Evolutionary conservation across 108 stramenopile genomes (phyloP).

Genomic region (Cyclotella sp.): DNA sequence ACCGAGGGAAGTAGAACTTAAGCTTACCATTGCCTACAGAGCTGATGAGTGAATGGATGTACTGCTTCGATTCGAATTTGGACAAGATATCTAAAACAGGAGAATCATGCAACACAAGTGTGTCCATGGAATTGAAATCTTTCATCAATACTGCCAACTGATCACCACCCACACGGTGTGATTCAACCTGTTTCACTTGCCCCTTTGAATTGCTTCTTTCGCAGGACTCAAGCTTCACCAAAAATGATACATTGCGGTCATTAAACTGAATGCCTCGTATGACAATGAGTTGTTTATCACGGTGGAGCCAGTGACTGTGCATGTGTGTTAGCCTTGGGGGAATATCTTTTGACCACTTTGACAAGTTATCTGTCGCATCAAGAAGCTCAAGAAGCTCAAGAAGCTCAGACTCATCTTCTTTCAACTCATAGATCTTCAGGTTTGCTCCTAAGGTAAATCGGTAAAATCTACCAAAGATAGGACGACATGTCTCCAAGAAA

Average conservation of each 20-base stretch:
- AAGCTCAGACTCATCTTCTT: constrained; percentile 30
- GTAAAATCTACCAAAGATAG: constrained; percentile 31
- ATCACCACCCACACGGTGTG: constrained; percentile 1
- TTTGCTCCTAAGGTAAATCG: constrained; percentile 13
- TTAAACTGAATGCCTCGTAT: constrained; percentile 40
- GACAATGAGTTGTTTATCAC: constrained; percentile 33
- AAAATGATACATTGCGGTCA: constrained; percentile 33
- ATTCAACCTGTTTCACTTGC: constrained; percentile 23
- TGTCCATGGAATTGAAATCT: constrained; percentile 12
- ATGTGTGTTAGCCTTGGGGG: constrained; percentile 44
- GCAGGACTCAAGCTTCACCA: constrained; percentile 10
- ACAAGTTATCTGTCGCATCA: constrained; percentile 13
- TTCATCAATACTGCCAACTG: background rate
- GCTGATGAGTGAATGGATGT: constrained; percentile 23
- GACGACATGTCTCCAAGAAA: constrained; percentile 33
- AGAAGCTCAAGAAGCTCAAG: constrained; percentile 56
- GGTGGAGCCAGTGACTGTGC: constrained; percentile 61
- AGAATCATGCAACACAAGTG: constrained; percentile 28
- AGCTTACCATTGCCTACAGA: background rate
- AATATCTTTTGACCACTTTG: constrained; percentile 44
- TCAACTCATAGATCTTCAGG: constrained; percentile 21
- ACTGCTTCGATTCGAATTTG: constrained; percentile 28
- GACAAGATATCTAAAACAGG: constrained; percentile 19
- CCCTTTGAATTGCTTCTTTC: background rate
- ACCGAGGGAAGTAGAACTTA: constrained; percentile 48